Conservation (phyloP, 352 stramenopile species). For the Aphanomyces astaci region DNA sequence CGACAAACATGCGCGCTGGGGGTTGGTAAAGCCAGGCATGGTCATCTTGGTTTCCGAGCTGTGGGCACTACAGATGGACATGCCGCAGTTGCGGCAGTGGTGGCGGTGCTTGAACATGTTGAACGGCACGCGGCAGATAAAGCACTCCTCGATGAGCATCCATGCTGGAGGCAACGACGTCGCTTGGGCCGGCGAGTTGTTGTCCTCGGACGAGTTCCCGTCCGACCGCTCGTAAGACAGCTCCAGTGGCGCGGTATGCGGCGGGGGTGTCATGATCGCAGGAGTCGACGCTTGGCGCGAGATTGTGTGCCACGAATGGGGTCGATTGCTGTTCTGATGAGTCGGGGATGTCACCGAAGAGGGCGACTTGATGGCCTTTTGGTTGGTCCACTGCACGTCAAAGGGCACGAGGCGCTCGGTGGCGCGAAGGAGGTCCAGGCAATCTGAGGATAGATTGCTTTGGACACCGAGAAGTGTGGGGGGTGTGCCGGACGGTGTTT, state of each 20-base stretch:
- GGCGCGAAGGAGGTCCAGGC: neutral
- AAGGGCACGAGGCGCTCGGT: neutral
- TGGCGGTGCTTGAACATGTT: conserved; percentile 81
- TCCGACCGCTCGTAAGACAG: conserved; percentile 6
- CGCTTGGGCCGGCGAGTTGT: neutral
- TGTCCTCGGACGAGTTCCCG: conserved; percentile 3
- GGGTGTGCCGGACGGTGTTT: conserved; percentile 38
- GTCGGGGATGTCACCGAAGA: neutral
- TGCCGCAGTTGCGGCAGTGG: conserved; percentile 77
- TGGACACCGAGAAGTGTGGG: conserved; percentile 49
- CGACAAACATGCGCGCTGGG: conserved; percentile 68
- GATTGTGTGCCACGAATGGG: conserved; percentile 4
- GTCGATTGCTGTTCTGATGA: neutral
- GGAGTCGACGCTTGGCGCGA: neutral
- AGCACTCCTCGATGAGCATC: conserved; percentile 70
- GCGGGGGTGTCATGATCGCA: neutral
- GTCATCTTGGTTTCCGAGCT: conserved; percentile 77
- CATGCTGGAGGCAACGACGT: conserved; percentile 52
- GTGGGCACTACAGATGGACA: conserved; percentile 75
- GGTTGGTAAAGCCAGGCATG: conserved; percentile 61
- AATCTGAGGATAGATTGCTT: neutral
- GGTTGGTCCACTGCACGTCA: neutral
- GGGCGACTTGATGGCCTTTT: neutral
- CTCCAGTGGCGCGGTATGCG: neutral
- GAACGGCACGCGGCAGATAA: conserved; percentile 63